phyloP scores from a whole-genome alignment of 169 alveolate species.

The Plasmodium vivax region DNA sequence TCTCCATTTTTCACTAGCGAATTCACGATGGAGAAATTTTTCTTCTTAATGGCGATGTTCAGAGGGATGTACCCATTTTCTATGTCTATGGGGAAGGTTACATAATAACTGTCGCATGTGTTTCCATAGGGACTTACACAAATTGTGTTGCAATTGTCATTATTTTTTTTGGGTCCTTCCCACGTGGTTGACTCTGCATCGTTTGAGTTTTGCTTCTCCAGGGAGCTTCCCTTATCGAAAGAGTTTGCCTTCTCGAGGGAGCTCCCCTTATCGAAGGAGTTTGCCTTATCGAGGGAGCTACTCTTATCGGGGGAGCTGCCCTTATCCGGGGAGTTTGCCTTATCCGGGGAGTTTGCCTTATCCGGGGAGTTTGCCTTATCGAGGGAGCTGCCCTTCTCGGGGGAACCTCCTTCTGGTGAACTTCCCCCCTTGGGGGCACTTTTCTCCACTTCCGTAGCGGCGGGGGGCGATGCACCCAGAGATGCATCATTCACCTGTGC shows the following conservation, averaged over 20 bases:
- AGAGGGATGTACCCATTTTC: slow-evolving; percentile 80
- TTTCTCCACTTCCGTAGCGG: not conserved
- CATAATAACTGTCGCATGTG: slow-evolving; percentile 68
- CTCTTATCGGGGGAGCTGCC: not conserved
- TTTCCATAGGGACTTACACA: slow-evolving; percentile 75
- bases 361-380: not conserved
- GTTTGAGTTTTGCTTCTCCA: slow-evolving; percentile 5
- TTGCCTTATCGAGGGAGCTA: not conserved
- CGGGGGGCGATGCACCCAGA: not conserved
- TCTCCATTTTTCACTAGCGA: slow-evolving; percentile 84
- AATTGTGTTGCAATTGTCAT: slow-evolving; percentile 26
- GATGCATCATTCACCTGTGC: not conserved
- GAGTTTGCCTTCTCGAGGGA: not conserved
- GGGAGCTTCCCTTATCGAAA: not conserved
- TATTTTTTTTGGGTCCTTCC: slow-evolving; percentile 25
- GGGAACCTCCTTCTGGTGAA: not conserved
- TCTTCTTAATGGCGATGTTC: slow-evolving; percentile 72
- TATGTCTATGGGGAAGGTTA: slow-evolving; percentile 67
- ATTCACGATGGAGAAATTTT: slow-evolving; percentile 76
- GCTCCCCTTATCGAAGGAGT: not conserved
- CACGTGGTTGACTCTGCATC: slow-evolving; percentile 29
- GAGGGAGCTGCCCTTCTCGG: not conserved
- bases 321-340: not conserved
- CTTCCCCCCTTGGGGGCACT: not conserved
- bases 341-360: not conserved